phyloP scores from a whole-genome alignment of 495 filamentous ascomycete genomes.

The Neurospora intermedia region DNA sequence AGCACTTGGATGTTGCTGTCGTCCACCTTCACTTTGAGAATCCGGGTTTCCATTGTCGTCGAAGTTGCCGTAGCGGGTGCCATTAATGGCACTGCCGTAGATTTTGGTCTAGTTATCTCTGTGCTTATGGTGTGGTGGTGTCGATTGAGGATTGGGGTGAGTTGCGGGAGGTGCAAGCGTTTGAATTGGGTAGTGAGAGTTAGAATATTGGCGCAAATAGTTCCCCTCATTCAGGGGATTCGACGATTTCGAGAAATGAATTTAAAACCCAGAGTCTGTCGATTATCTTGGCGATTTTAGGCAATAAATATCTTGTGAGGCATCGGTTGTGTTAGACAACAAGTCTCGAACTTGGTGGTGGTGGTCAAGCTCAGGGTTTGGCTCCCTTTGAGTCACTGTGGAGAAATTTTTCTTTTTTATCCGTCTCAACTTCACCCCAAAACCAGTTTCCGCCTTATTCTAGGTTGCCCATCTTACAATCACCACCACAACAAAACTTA shows the following conservation, averaged over 20 bases:
- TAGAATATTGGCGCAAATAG: not conserved
- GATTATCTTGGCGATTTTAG: not conserved
- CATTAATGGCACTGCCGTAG: not conserved
- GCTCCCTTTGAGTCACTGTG: slow-evolving; percentile 10
- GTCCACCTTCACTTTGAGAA: slow-evolving; percentile 18
- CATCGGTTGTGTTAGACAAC: not conserved
- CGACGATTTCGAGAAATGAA: not conserved
- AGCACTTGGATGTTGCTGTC: slow-evolving; percentile 7
- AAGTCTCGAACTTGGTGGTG: not conserved
- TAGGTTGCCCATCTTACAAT: not conserved
- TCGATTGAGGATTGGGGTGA: not conserved
- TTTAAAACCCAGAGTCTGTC: not conserved
- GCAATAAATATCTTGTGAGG: not conserved
- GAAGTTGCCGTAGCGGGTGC: slow-evolving; percentile 1
- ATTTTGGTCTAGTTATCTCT: slow-evolving; percentile 1
- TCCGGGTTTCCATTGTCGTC: slow-evolving; percentile 23
- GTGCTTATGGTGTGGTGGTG: not conserved
- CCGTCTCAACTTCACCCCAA: slow-evolving; percentile 3
- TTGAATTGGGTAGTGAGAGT: not conserved
- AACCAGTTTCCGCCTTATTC: not conserved
- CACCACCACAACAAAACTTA: not conserved
- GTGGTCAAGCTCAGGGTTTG: not conserved
- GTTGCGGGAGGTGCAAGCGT: not conserved
- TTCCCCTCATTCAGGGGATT: not conserved
- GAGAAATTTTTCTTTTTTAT: slow-evolving; percentile 7